Evolutionary conservation across 371 early-diverging fungal genomes (phyloP), one percentile per base, ranked within the genome.

Genomic region (Mortierella sp.): DNA sequence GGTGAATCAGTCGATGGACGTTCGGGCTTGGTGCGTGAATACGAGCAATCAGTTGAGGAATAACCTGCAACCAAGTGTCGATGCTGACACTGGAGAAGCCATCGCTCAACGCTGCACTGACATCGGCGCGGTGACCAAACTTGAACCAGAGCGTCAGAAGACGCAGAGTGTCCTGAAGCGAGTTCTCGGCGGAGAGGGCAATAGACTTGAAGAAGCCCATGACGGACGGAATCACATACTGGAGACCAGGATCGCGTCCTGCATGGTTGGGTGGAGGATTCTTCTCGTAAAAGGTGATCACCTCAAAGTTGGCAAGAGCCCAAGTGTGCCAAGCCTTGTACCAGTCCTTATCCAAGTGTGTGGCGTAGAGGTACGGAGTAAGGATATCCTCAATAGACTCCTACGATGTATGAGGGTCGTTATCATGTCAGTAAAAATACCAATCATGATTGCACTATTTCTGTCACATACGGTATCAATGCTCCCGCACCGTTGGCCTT

Each of bases 281-380:
- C 82, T 88, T 89, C 72, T 98, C 97, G 75, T 94, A 93, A 74
- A 92, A 91, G 54, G 94, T 92, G 55, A 98, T 92, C 73, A 96
- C 97, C 75, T 98, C 97, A 84, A 97, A 98, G 87, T 99, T 98
- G 13, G 96, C 95, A 34, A 99, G 89, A 8, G 99, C 99, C 96
- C 97, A 98, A n/a, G 97, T 94, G 83, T 99, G 99, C 99, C 99
- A 99, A 44, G 98, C 98, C 88, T 98, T 98, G 92, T 99, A 99
- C 97, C 97, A 99, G 68, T 96, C 93, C 90, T 92, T 93, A 90
- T 99, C 98, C 89, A 96, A 94, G 48, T 96, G 95, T 1, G 98
- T 98, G 0, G 99, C 98, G 19, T 96, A 92, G 0, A 94, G 90
- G 86, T 97, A 98, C 5, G 96, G 96, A 38, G 93, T 89, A 44